Evolutionary conservation across 306 rosid species (phyloP), one percentile per base, ranked within the genome.

Genomic region (Quercus suber): DNA sequence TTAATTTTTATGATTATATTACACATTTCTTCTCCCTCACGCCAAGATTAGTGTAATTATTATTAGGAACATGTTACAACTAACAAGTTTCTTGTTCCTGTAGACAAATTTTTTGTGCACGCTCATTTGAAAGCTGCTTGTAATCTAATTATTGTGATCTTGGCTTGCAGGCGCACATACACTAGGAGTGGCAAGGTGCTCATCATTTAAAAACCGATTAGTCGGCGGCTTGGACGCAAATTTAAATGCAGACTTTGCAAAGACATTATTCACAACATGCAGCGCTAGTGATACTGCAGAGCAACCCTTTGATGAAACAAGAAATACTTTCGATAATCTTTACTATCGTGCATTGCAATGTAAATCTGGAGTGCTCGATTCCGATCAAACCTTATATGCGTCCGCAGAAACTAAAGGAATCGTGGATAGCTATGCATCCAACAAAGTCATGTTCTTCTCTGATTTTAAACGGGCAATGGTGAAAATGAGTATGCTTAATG

Each of bases 161-260:
- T 77, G 20, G 53, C 14, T 30, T 70, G 71, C 55, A 91, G 98
- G 98, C 33, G 98, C 90, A 27, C 98, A 92, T 69, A 90, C 98
- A 7, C 55, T 94, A 43, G 98, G 98, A 61, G 94, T 87, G 28
- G 96, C 98, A 68, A 85, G 93, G 81, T 94, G 98, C 79, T 33
- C 87, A 3, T 86, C 94, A 0, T 94, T 94, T 88, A 90, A 92
- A 76, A 74, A 23, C 75, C 71, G 98, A 64, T 58, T 94, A 23
- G 45, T 41, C 12, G 55, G 27, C 31, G 49, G 45, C 15, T 74
- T 5, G 28, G 97, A 92, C 53, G 81, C 83, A 53, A 72, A 73
- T 0, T 33, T 92, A 69, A 91, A 84, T 67, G 5, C 93, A n/a
- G 83, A 69, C 55, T 92, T 94, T 35, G 92, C 90, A 13, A 81